Percentiles rank a stretch among this genome's conserved stretches.
Conservation (phyloP, 495 filamentous ascomycete genomes). For the Staphylotrichum longicolle region DNA sequence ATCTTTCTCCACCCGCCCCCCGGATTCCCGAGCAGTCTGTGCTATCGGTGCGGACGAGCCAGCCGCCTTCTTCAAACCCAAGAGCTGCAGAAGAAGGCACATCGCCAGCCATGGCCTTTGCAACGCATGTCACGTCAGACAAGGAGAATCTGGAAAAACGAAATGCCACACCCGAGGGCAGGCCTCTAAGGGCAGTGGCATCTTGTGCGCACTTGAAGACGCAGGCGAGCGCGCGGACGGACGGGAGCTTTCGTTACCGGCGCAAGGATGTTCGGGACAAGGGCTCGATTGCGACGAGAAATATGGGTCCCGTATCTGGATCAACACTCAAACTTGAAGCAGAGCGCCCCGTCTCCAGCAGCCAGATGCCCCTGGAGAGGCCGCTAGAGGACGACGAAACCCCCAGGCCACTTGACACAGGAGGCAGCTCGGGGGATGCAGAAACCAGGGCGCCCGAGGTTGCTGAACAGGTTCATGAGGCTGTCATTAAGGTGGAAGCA, state of each 20-base stretch:
- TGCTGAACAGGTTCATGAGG: not conserved
- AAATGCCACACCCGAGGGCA: not conserved
- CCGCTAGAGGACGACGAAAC: not conserved
- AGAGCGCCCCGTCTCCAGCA: not conserved
- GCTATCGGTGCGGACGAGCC: not conserved
- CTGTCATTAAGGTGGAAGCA: not conserved
- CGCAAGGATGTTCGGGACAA: constrained; percentile 16
- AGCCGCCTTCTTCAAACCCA: not conserved
- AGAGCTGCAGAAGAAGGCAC: not conserved
- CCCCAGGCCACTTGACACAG: not conserved
- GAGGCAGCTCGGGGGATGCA: not conserved
- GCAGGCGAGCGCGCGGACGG: constrained; percentile 26
- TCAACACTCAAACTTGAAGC: too few species aligned
- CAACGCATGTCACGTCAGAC: not conserved
- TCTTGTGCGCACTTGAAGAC: constrained; percentile 21
- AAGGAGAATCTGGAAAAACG: not conserved
- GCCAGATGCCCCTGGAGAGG: not conserved
- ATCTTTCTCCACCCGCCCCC: constrained; percentile 8
- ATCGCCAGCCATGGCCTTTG: not conserved
- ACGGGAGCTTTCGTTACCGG: constrained; percentile 34
- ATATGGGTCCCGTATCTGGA: too few species aligned
- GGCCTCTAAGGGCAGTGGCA: not conserved
- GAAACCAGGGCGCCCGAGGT: not conserved
- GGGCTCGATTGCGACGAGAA: not conserved
- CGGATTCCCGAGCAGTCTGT: constrained; percentile 11